phyloP scores from a whole-genome alignment of 2,329 filamentous ascomycete species.

The Bisporella sp. region DNA sequence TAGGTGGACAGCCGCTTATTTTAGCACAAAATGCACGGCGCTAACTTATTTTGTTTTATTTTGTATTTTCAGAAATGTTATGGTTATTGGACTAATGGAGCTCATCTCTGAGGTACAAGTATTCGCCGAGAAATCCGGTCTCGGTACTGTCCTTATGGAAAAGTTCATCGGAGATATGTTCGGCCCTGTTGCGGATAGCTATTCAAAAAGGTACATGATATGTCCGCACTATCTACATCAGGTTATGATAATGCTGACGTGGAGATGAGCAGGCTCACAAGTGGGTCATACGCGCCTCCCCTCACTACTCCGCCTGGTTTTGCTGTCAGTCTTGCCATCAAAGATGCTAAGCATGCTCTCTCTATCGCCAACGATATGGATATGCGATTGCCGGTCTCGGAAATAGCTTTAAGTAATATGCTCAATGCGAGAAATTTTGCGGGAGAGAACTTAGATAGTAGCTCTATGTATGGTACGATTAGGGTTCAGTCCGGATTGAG shows the following conservation, averaged over 20 bases:
- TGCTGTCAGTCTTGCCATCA: conserved; percentile 19
- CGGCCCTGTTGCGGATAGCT: conserved; percentile 34
- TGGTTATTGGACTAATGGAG: conserved; percentile 37
- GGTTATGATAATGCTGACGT: not conserved
- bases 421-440: conserved; percentile 33
- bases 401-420: conserved; percentile 32
- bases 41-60: not conserved
- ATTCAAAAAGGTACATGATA: conserved; percentile 27
- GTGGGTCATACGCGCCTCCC: conserved; percentile 34
- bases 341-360: conserved; percentile 21
- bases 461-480: conserved; percentile 42
- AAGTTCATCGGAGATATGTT: conserved; percentile 36
- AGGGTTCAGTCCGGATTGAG: conserved; percentile 35
- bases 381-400: conserved; percentile 15
- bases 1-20: conserved; percentile 12
- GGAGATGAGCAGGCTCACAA: conserved; percentile 29
- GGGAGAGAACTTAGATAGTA: conserved; percentile 37
- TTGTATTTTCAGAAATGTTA: conserved; percentile 27
- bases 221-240: not conserved
- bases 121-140: conserved; percentile 37
- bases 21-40: too few species aligned
- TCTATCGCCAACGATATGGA: conserved; percentile 17
- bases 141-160: conserved; percentile 35
- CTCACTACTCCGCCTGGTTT: conserved; percentile 8
- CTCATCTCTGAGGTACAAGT: conserved; percentile 38